Percentiles rank a stretch among this genome's conserved stretches.
Conservation (phyloP, 441 rosid genomes). For the Manihot esculenta region DNA sequence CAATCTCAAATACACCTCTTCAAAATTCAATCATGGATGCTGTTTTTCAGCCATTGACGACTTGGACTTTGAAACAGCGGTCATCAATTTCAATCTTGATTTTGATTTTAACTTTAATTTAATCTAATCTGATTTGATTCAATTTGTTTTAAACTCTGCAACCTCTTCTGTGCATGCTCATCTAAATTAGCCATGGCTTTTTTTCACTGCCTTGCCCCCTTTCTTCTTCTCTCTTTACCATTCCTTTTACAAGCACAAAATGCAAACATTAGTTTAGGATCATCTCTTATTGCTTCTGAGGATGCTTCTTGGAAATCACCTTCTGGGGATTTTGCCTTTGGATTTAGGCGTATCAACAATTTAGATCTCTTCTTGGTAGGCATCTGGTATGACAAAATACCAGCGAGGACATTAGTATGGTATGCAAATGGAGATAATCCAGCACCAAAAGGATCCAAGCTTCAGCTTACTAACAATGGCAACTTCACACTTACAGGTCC, state of each 20-base stretch:
- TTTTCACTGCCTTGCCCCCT: background rate
- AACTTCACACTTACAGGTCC: constrained; percentile 28
- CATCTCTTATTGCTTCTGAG: background rate
- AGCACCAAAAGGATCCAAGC: constrained; percentile 29
- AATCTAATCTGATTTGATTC: too few species aligned
- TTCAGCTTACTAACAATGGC: constrained; percentile 24
- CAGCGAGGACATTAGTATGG: constrained; percentile 34
- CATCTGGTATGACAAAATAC: constrained; percentile 14
- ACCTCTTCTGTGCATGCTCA: background rate
- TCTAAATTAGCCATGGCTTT: background rate
- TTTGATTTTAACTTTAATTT: too few species aligned
- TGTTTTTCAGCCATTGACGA: background rate
- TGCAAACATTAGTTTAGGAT: constrained; percentile 6
- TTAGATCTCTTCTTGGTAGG: constrained; percentile 18
- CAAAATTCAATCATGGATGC: background rate
- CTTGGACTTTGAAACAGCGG: background rate
- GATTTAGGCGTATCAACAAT: constrained; percentile 14
- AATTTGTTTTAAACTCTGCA: background rate
- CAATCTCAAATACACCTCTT: background rate
- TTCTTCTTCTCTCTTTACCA: background rate
- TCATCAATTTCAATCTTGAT: too few species aligned
- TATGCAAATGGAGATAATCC: constrained; percentile 24
- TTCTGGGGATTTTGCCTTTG: constrained; percentile 42
- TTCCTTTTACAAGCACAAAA: constrained; percentile 3
- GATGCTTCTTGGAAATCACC: constrained; percentile 37